Base-by-base conservation (phyloP, 2,329 filamentous ascomycete genomes). In the Hymenoscyphus scutula region DNA sequence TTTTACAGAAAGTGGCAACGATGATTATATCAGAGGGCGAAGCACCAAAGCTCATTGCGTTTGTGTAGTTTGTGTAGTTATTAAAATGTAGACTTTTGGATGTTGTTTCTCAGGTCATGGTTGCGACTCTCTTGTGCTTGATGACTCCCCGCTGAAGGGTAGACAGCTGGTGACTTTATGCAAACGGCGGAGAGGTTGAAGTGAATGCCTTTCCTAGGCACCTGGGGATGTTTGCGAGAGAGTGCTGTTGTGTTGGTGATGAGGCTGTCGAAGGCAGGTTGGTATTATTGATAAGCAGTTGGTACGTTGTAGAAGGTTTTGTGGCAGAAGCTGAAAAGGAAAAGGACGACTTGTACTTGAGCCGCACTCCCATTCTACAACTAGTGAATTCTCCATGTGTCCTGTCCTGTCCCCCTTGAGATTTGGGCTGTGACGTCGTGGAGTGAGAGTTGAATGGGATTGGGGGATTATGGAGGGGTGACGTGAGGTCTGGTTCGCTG, bases 1-100 rank as follows among this genome's bases (percentile, higher is more conserved):
- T 78, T 55, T 81, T 80, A 55, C 84, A 83, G 68, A 82, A 82
- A 62, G 79, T 79, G 72, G 84, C 83, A 69, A 84, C 78, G 56
- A 78, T 78, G 71, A 85, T 82, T 73, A 87, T 82, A 68, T 80
- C 71, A 45, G 41, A n/a, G n/a, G 70, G 67, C 5, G 69, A 70
- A 41, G 68, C 65, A 41, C 68, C 71, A 61, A 72, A 73, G 69
- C 65, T 72, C 72, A 74, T 74, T 32, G 51, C 57, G 51, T 25
- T 34, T 34, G 45, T 15, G 10, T 34, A 2, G 19, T 27, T 7
- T n/a, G 2, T 58, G 37, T n/a, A n/a, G n/a, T n/a, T n/a, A n/a
- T n/a, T n/a, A n/a, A 45, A 45, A 45, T n/a, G 41, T 45, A 45
- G 41, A 8, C 6, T 45, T 19, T 19, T n/a, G 41, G 19, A 7